Evolutionary conservation across 192 early-diverging fungal genomes (phyloP).

Genomic region (Phycomyces nitens): DNA sequence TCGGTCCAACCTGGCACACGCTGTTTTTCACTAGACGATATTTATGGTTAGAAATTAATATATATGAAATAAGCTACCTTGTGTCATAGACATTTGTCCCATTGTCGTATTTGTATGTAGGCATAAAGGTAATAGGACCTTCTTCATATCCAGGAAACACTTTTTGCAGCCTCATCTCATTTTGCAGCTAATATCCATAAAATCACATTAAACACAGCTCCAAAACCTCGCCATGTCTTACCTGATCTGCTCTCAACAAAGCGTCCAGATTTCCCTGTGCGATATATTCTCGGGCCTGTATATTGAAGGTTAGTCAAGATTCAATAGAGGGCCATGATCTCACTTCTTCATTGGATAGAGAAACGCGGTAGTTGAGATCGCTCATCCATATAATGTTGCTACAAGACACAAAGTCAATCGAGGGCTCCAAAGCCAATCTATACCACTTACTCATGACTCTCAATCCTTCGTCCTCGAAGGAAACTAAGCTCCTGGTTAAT

Average conservation of each 20-base stretch:
- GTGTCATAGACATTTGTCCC: slow-evolving; percentile 68
- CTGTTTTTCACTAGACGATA: slow-evolving; percentile 52
- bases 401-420: background rate
- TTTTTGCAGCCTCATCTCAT: slow-evolving; percentile 54
- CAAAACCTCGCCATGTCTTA: too few species aligned
- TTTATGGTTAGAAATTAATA: slow-evolving; percentile 18
- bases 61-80: too few species aligned
- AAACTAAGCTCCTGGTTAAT: slow-evolving; percentile 77
- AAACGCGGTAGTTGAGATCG: slow-evolving; percentile 92
- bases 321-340: background rate
- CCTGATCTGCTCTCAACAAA: slow-evolving; percentile 60
- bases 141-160: slow-evolving; percentile 82
- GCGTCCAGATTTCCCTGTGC: slow-evolving; percentile 40
- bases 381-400: slow-evolving; percentile 79
- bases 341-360: slow-evolving; percentile 72
- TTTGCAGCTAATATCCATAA: slow-evolving; percentile 31
- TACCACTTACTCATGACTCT: slow-evolving; percentile 71
- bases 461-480: slow-evolving; percentile 60
- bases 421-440: background rate
- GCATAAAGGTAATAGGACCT: slow-evolving; percentile 64
- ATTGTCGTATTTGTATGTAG: slow-evolving; percentile 84
- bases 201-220: too few species aligned
- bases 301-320: background rate
- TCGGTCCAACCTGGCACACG: slow-evolving; percentile 68
- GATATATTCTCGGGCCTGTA: slow-evolving; percentile 42